Evolutionary conservation across 1,139 yeast genomes (phyloP), one percentile per base, ranked within the genome.

Genomic region (Entelexis sorbosivorans): DNA sequence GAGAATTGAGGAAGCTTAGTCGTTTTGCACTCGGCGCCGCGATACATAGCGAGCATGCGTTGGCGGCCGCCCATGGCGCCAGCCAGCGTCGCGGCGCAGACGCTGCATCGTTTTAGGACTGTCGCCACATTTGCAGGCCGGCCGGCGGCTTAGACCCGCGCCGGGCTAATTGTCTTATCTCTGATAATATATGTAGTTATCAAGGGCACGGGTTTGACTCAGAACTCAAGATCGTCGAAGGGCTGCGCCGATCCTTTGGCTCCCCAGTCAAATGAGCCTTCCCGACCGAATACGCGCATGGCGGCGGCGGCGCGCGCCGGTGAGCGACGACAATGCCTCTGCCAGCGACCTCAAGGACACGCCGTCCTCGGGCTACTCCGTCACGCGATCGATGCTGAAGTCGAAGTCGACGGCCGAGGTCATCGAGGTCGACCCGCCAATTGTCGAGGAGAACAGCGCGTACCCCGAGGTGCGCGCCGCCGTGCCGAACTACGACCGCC

Each of bases 381-480:
- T 5, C 9, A 29, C 29, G 8, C 31, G 20, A 38, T 42, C 45
- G 11, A n/a, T 32, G 38, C 38, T 42, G 10, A 42, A 42, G 9
- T 20, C 32, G 19, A 31, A 32, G 19, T 1, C 29, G 14, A 31
- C 17, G 5, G 36, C 45, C 5, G 38, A 29, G 28, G 45, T 42
- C 7, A 19, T 42, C n/a, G 45, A 42, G 45, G 45, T 42, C 36
- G 45, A 32, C 19, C 32, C 36, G 29, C 36, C 35, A 3, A 6
- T n/a, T 8, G 20, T 42, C 5, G 35, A 42, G 29, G 45, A 42
- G 9, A 81, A 80, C 61, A 77, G 82, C 20, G 81, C 83, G 9
- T 78, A 77, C 62, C 79, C 84, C 0, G 86, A 81, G 62, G 87
- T 81, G 39, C 72, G 86, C 61, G 83, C 84, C 6, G 74, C 84